phyloP scores from a whole-genome alignment of 176 grass and related monocot species.

The Hyparrhenia diplandra region DNA sequence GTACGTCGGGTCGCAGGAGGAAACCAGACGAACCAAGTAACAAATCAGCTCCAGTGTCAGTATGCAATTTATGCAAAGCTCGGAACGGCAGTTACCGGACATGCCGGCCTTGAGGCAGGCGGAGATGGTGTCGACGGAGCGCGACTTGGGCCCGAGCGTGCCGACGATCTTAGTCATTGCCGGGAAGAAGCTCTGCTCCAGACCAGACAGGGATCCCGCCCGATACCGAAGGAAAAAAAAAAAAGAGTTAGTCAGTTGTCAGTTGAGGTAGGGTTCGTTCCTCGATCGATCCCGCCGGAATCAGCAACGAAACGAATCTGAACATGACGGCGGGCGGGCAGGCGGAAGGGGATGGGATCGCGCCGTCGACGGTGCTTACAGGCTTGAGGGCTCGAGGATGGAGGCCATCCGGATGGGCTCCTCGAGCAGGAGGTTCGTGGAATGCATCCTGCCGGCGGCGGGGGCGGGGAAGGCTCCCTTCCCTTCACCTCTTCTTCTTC shows the following conservation, averaged over 20 bases:
- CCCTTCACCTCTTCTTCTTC: too few relatives aligned
- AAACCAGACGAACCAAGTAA: background rate
- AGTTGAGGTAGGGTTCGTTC: conserved; percentile 16
- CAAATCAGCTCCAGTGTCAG: background rate
- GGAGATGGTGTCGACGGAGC: conserved; percentile 87
- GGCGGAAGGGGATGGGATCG: background rate
- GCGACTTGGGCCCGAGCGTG: conserved; percentile 86
- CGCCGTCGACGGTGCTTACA: conserved; percentile 20
- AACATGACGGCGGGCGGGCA: too few relatives aligned
- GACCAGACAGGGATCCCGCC: too few relatives aligned
- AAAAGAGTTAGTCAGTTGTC: too few relatives aligned
- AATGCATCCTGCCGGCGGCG: conserved; percentile 55
- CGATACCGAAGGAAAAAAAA: too few relatives aligned
- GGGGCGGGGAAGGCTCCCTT: too few relatives aligned
- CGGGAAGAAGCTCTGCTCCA: conserved; percentile 80
- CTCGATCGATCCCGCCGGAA: too few relatives aligned
- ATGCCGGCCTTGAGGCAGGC: conserved; percentile 96
- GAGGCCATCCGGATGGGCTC: conserved; percentile 98
- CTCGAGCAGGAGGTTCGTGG: conserved; percentile 83
- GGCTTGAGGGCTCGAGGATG: conserved; percentile 98
- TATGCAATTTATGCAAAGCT: rapidly evolving
- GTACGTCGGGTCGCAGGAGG: rapidly evolving
- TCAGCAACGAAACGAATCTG: background rate
- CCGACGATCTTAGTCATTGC: conserved; percentile 99
- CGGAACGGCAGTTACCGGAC: conserved; percentile 51